Percentiles rank a stretch among this genome's conserved stretches.
These are phyloP conservation scores for Trifolium subterraneum DNA, from an alignment of 306 rosid genomes.

Conservation along the genomic window DNA sequence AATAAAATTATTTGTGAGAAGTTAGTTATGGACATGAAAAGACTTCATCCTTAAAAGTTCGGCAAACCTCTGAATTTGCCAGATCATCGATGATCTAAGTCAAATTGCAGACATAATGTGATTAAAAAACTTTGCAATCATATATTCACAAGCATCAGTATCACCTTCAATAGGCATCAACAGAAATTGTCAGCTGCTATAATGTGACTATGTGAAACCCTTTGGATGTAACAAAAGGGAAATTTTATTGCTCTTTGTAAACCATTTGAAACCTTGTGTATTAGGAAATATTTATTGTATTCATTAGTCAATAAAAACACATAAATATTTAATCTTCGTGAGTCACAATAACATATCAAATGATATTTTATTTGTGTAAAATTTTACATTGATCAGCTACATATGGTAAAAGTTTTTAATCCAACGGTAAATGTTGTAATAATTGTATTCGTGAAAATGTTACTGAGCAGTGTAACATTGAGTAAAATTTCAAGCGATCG, in stretches of 20 bases:
- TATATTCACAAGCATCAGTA: constrained; percentile 7
- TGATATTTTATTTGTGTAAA: too few relatives aligned
- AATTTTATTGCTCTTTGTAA: constrained; percentile 38
- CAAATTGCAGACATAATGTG: constrained; percentile 4
- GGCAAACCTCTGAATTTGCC: constrained; percentile 30
- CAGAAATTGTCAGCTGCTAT: constrained; percentile 9
- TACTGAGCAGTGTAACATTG: too few relatives aligned
- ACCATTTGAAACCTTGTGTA: constrained; percentile 23
- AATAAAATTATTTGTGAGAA: constrained; percentile 52
- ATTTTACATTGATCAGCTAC: too few relatives aligned
- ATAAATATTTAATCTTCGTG: too few relatives aligned
- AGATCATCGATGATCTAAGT: constrained; percentile 17
- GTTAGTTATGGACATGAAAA: constrained; percentile 58
- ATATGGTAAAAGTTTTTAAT: too few relatives aligned
- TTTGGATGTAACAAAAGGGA: neutral
- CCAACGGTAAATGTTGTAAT: too few relatives aligned
- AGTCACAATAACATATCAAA: too few relatives aligned
- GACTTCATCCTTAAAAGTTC: constrained; percentile 46
- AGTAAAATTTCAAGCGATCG: too few relatives aligned
- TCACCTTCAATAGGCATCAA: constrained; percentile 18
- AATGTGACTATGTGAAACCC: neutral
- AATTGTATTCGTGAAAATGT: too few relatives aligned
- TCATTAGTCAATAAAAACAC: too few relatives aligned
- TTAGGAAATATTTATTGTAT: too few relatives aligned
- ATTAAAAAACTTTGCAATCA: neutral